These are phyloP conservation scores for Puccinellia tenuiflora DNA, from an alignment of 176 grass and related monocot genomes.

Conservation along the genomic window DNA sequence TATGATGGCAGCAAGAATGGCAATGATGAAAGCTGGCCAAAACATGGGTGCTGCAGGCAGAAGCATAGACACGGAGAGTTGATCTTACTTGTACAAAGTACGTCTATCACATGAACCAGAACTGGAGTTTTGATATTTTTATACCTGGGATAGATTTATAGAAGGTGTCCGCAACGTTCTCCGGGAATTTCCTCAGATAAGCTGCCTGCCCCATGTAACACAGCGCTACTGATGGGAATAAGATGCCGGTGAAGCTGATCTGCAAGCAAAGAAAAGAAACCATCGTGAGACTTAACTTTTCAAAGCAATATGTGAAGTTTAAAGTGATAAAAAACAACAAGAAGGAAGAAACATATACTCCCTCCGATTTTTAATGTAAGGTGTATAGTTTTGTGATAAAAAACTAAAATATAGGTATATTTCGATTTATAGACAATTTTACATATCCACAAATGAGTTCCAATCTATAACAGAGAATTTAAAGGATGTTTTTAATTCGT, in stretches of 20 bases:
- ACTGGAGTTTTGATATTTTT: not conserved
- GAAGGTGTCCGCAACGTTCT: conserved; percentile 50
- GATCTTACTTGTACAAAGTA: not conserved
- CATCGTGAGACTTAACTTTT: not conserved
- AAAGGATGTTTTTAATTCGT: too few relatives aligned
- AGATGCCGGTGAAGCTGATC: conserved; percentile 59
- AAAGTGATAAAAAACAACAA: too few relatives aligned
- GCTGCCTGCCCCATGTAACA: conserved; percentile 69
- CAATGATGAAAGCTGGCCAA: conserved; percentile 57
- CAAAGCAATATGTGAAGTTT: too few relatives aligned
- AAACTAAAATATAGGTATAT: too few relatives aligned
- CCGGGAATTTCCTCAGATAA: conserved; percentile 36
- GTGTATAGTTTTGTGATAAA: too few relatives aligned
- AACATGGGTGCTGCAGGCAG: conserved; percentile 30
- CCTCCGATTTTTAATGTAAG: too few relatives aligned
- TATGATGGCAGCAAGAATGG: conserved; percentile 59
- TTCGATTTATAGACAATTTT: too few relatives aligned
- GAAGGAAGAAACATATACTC: not conserved
- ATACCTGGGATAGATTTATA: conserved; percentile 74
- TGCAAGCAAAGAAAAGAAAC: not conserved
- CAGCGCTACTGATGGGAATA: conserved; percentile 54
- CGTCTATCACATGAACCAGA: not conserved
- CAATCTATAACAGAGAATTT: too few relatives aligned
- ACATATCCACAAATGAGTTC: too few relatives aligned
- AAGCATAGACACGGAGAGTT: not conserved